phyloP scores from a whole-genome alignment of 805 yeast genomes.

The Schwanniomyces polymorphus region DNA sequence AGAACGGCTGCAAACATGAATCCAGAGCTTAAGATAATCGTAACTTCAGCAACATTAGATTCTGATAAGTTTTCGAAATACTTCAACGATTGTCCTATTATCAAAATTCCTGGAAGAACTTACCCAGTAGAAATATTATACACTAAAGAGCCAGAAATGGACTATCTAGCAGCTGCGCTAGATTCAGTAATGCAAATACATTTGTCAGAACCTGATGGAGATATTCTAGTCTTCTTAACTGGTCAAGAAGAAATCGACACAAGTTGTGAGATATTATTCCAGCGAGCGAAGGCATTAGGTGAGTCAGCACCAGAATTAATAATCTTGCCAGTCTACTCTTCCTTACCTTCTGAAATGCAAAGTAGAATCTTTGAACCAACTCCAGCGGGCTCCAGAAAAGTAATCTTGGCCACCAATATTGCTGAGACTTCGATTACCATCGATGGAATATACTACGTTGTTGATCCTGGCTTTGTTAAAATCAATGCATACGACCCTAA shows the following conservation, averaged over 20 bases:
- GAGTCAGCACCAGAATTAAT: conserved; percentile 62
- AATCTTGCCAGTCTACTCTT: conserved; percentile 86
- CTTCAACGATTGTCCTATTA: conserved; percentile 79
- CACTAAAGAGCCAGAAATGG: conserved; percentile 80
- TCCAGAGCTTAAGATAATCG: conserved; percentile 72
- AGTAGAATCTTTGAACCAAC: conserved; percentile 86
- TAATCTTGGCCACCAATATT: conserved; percentile 91
- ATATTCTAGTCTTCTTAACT: conserved; percentile 76
- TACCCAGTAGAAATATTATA: conserved; percentile 86
- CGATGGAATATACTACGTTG: conserved; percentile 87
- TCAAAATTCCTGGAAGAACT: conserved; percentile 85
- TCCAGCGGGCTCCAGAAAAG: conserved; percentile 79
- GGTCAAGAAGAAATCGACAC: conserved; percentile 97
- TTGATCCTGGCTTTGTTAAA: conserved; percentile 94
- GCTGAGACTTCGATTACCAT: conserved; percentile 97
- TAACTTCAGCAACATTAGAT: conserved; percentile 93
- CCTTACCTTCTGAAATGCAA: conserved; percentile 89
- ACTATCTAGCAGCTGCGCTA: conserved; percentile 78
- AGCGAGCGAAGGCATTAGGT: conserved; percentile 65
- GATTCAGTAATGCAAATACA: conserved; percentile 88
- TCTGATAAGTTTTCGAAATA: conserved; percentile 79
- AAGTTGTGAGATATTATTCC: conserved; percentile 70
- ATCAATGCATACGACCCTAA: conserved; percentile 85
- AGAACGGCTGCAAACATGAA: conserved; percentile 70
- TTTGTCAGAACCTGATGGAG: conserved; percentile 74